A percentile compares a stretch with the other conserved stretches of the same genome.
Conservation (phyloP, 1,284 basidiomycete genomes). For the Cystobasidium slooffiae region DNA sequence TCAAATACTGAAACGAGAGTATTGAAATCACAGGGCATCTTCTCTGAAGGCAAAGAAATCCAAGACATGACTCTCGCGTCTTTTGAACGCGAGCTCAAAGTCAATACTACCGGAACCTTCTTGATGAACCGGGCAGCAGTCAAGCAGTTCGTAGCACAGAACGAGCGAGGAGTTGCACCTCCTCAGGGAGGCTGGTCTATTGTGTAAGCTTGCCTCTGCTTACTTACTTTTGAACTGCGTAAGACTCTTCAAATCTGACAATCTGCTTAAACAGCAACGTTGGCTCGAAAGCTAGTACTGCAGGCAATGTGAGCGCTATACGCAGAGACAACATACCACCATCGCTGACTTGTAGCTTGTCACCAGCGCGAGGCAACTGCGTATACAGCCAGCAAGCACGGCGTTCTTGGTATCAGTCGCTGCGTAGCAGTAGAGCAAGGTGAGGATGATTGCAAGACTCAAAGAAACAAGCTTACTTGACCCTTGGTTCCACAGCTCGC, state of each 20-base stretch:
- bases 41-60: conserved; percentile 40
- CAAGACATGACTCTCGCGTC: conserved; percentile 28
- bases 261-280: conserved; percentile 23
- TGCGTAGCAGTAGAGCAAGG: conserved; percentile 37
- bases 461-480: no score
- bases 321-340: background rate
- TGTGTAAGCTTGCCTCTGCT: conserved; percentile 27
- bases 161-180: conserved; percentile 18
- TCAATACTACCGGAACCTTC: conserved; percentile 44
- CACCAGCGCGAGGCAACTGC: conserved; percentile 34
- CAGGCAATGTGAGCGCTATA: conserved; percentile 29
- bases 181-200: conserved; percentile 42
- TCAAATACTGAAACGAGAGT: no score
- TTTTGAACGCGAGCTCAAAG: conserved; percentile 38
- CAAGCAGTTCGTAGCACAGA: conserved; percentile 31
- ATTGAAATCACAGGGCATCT: conserved; percentile 28
- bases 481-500: background rate
- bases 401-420: conserved; percentile 41
- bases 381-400: conserved; percentile 43
- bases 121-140: conserved; percentile 39
- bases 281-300: conserved; percentile 43
- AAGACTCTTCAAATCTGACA: background rate
- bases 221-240: background rate
- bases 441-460: no score
- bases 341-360: background rate